These are phyloP conservation scores for Uronychia binucleata DNA, from an alignment of 73 alveolate genomes.

Conservation along the genomic window DNA sequence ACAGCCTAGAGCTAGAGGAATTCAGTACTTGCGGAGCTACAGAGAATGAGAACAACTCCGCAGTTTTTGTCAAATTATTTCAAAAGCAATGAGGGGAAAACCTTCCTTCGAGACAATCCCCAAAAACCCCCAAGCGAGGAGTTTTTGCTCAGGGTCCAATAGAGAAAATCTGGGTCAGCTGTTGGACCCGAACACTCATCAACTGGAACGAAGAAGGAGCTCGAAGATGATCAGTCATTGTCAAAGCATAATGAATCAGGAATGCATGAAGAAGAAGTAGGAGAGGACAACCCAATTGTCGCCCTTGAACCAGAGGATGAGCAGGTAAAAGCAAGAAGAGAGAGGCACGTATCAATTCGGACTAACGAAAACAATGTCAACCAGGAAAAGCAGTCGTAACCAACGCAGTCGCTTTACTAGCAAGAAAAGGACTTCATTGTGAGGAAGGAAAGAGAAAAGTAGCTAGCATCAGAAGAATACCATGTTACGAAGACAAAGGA, in stretches of 20 bases:
- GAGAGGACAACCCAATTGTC: slow-evolving; percentile 64
- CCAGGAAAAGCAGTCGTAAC: no score
- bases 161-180: slow-evolving; percentile 44
- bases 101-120: slow-evolving; percentile 47
- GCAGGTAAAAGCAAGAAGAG: slow-evolving; percentile 12
- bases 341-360: no score
- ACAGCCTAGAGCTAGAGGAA: no score
- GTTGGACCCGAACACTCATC: neutral
- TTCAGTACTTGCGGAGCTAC: slow-evolving; percentile 2
- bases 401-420: slow-evolving; percentile 34
- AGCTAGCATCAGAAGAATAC: slow-evolving; percentile 55
- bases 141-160: slow-evolving; percentile 48
- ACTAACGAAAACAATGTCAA: neutral
- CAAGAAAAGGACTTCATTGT: slow-evolving; percentile 49
- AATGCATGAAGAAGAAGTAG: slow-evolving; percentile 21
- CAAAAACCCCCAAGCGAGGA: slow-evolving; percentile 58
- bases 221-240: slow-evolving; percentile 5
- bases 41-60: slow-evolving; percentile 44
- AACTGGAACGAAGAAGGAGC: neutral
- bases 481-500: slow-evolving; percentile 77
- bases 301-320: slow-evolving; percentile 79
- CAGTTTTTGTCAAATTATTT: slow-evolving; percentile 31
- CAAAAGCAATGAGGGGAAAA: slow-evolving; percentile 38
- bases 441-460: slow-evolving; percentile 31
- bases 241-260: slow-evolving; percentile 8